Base-by-base conservation (phyloP, 352 stramenopile species). In the Phytophthora quininea region DNA sequence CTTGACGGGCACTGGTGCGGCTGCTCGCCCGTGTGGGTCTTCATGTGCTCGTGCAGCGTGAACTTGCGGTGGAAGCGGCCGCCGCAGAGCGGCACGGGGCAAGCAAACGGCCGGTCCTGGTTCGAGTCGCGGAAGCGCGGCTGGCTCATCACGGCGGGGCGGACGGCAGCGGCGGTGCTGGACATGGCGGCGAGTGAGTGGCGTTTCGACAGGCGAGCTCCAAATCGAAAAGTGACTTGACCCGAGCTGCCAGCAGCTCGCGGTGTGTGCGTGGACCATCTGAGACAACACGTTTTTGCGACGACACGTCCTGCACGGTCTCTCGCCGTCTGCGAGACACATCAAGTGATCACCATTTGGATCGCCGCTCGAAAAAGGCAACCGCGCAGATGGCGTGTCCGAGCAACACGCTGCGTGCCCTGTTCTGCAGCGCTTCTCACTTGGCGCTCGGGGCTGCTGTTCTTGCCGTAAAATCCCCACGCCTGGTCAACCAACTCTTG, bases 11-110 rank as follows among this genome's bases (percentile, higher is more conserved):
- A 93, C 38, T 78, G 67, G 58, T 92, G 84, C 4, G 86, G 84
- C 54, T 91, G 84, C 71, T 94, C 86, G 33, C 86, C 86, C 54
- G 86, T 92, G 74, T 94, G 86, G 14, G 84, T 94, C 71, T 92
- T 92, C 57, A 91, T 78, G 61, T 94, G 86, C 45, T 92, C 84
- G 37, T 82, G 88, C 32, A 92, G 75, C 29, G 84, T 92, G 62
- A 90, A 91, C 59, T 88, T 90, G 69, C 83, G 83, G 60, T 90
- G 81, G 76, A 91, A 91, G 38, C 80, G 77, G 4, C 78, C 74
- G 14, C 64, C 73, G 47, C 82, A 90, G 6, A 66, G 51, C 54
- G 63, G 69, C 50, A 71, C 49, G 40, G 72, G 75, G 54, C 65
- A 79, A 38, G 15, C 55, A 38, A 77, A 77, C 37, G 69, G 70